Evolutionary conservation across 371 early-diverging fungal genomes (phyloP).

Genomic region (Mortierella sp.): DNA sequence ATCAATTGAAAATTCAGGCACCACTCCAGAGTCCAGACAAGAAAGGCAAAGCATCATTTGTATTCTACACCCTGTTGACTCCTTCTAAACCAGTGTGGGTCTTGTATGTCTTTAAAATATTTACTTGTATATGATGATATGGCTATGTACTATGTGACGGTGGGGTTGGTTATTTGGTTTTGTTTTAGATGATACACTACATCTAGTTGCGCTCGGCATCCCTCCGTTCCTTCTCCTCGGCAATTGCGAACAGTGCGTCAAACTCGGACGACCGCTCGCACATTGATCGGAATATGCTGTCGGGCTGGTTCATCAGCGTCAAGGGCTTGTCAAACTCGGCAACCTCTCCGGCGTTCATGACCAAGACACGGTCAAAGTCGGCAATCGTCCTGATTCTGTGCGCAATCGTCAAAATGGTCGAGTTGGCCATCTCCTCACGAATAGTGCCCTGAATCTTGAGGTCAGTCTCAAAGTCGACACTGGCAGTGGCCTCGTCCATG

Average conservation of each 20-base stretch:
- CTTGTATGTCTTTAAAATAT: neutral
- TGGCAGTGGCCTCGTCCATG: slow-evolving; percentile 90
- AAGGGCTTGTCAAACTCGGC: slow-evolving; percentile 77
- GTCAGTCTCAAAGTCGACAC: slow-evolving; percentile 79
- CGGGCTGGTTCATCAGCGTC: slow-evolving; percentile 61
- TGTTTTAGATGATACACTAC: neutral
- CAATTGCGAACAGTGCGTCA: slow-evolving; percentile 68
- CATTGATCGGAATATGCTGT: slow-evolving; percentile 71
- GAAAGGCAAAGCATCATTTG: too few species aligned
- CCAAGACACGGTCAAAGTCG: slow-evolving; percentile 86
- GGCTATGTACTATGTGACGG: neutral
- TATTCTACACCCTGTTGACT: too few species aligned
- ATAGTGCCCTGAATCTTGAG: slow-evolving; percentile 78
- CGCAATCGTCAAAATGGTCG: slow-evolving; percentile 77
- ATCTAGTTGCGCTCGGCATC: slow-evolving; percentile 20
- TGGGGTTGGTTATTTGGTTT: neutral
- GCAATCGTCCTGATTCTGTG: slow-evolving; percentile 85
- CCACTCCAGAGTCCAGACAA: neutral
- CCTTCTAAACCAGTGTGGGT: too few species aligned
- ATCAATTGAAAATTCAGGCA: neutral
- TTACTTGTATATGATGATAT: neutral
- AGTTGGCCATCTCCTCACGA: slow-evolving; percentile 68
- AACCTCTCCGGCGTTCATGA: slow-evolving; percentile 71
- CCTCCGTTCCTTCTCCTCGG: slow-evolving; percentile 56
- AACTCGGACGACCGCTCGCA: slow-evolving; percentile 79